Conservation (phyloP, 1,139 yeast species). For the Wickerhamomyces sp. region DNA sequence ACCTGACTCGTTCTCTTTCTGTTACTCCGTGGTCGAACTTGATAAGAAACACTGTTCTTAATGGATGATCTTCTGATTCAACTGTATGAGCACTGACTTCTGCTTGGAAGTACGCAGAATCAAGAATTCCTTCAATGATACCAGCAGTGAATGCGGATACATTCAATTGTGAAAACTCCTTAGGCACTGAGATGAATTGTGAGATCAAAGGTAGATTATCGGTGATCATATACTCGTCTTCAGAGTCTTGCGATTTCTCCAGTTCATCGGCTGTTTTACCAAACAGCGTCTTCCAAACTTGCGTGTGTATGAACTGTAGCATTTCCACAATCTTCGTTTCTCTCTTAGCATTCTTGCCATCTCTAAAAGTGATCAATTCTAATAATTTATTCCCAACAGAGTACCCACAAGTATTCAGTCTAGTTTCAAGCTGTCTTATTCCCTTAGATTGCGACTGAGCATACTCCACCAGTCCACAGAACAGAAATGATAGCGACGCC, state of each 20-base stretch:
- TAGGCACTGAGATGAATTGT: constrained; percentile 74
- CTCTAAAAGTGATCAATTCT: constrained; percentile 55
- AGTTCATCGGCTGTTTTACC: constrained; percentile 83
- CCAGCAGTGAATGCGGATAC: constrained; percentile 87
- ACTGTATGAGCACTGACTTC: constrained; percentile 86
- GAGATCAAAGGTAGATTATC: constrained; percentile 79
- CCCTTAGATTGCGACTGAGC: constrained; percentile 62
- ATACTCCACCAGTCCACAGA: constrained; percentile 70
- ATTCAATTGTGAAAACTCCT: constrained; percentile 72
- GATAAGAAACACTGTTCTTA: constrained; percentile 78
- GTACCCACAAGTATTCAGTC: constrained; percentile 75
- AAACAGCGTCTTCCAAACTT: constrained; percentile 78
- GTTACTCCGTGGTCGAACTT: constrained; percentile 63
- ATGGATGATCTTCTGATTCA: constrained; percentile 49
- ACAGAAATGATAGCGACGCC: constrained; percentile 64
- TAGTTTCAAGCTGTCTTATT: constrained; percentile 69
- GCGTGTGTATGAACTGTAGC: constrained; percentile 77
- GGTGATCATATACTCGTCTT: constrained; percentile 75
- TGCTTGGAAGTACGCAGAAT: constrained; percentile 75
- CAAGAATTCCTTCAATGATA: constrained; percentile 83
- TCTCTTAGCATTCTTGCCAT: constrained; percentile 67
- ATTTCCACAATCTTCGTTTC: constrained; percentile 73
- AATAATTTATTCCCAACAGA: constrained; percentile 57
- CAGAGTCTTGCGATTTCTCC: constrained; percentile 79
- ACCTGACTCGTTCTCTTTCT: constrained; percentile 43